Conservation (phyloP, 805 yeast species). For the Candida sakaeoensis region DNA sequence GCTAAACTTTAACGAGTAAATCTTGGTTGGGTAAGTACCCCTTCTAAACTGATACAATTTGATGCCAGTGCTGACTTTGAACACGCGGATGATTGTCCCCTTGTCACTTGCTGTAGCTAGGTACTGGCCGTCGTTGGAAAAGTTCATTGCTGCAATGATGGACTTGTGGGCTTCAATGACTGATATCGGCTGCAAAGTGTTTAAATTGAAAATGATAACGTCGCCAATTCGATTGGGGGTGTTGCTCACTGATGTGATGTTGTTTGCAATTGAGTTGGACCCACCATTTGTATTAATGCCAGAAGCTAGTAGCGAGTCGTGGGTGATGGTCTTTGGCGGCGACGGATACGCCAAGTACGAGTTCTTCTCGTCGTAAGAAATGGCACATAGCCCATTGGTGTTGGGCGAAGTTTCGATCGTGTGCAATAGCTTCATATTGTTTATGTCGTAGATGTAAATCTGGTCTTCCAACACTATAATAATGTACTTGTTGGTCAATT, state of each 20-base stretch:
- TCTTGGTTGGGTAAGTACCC: slow-evolving; percentile 81
- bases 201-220: slow-evolving; percentile 76
- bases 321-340: slow-evolving; percentile 57
- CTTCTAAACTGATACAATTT: slow-evolving; percentile 72
- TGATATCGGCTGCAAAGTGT: slow-evolving; percentile 69
- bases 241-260: slow-evolving; percentile 37
- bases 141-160: slow-evolving; percentile 60
- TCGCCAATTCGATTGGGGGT: slow-evolving; percentile 56
- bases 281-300: slow-evolving; percentile 42
- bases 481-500: slow-evolving; percentile 30
- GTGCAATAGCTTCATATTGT: slow-evolving; percentile 39
- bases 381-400: slow-evolving; percentile 53
- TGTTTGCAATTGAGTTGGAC: slow-evolving; percentile 34
- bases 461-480: slow-evolving; percentile 41
- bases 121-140: slow-evolving; percentile 73
- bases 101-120: slow-evolving; percentile 87
- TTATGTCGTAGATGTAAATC: slow-evolving; percentile 40
- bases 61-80: slow-evolving; percentile 60
- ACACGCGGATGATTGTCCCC: slow-evolving; percentile 87
- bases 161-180: slow-evolving; percentile 85
- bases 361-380: slow-evolving; percentile 44
- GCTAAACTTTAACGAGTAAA: slow-evolving; percentile 74
- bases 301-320: slow-evolving; percentile 37
- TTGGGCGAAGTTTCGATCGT: slow-evolving; percentile 44
- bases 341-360: slow-evolving; percentile 71